Evolutionary conservation across 129 eudicot genomes (phyloP), one percentile per base, ranked within the genome.

Genomic region (Escallonia rubra): DNA sequence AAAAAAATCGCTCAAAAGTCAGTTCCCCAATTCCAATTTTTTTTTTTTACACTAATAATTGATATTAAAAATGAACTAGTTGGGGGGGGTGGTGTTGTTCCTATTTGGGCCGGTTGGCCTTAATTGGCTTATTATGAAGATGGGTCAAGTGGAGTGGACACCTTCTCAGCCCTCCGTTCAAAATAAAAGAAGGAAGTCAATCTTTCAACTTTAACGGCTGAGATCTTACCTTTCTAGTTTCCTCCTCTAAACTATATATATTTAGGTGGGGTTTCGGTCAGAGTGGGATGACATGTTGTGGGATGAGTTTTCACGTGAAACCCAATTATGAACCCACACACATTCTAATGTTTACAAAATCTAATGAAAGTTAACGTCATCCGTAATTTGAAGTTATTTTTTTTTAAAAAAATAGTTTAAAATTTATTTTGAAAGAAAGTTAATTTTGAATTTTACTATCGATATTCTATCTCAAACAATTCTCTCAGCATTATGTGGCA

Each of bases 291-390:
- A 52, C 34, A 65, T 16, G 64, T 46, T 70, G 74, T 50, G 10
- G 54, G 66, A 40, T 66, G 61, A 49, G 59, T 44, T 13, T 48
- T 53, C 78, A 74, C 73, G 65, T 74, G 78, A 60, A 65, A 34
- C 23, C 67, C 67, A 74, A 74, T 53, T 51, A 57, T 73, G 72
- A 4, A 62, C 69, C 69, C 46, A 40, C 34, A n/a, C 10, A 3
- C 55, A 9, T 11, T 50, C 55, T 2, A 6, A 8, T 50, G 12
- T 50, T 50, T n/a, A 6, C 10, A 11, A 50, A 50, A 8, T 11
- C 12, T 6, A 8, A 50, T 50, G 4, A 50, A 50, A 50, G 12
- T 9, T n/a, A 11, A 50, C 12, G 4, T n/a, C 55, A 6, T 50
- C 11, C 55, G 34, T 23, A 23, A 23, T 23, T 23, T 23, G 1